Evolutionary conservation across 192 early-diverging fungal species (phyloP).

Genomic region (Pilaira anomala): DNA sequence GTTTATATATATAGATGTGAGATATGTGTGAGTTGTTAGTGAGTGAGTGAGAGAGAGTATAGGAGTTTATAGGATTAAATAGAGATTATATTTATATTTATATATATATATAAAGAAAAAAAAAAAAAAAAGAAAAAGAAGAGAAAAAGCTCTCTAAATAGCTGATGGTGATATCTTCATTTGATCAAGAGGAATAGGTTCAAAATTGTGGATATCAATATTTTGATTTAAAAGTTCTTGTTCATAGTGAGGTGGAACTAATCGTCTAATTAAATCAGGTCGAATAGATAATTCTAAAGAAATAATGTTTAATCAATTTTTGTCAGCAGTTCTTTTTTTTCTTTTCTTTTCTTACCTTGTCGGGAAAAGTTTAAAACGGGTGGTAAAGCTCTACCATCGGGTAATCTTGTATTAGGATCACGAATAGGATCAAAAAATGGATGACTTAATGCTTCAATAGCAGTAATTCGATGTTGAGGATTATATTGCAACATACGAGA

Average conservation of each 20-base stretch:
- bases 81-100: too few species aligned
- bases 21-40: too few species aligned
- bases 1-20: too few species aligned
- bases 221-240: slow-evolving; percentile 54
- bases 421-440: slow-evolving; percentile 97
- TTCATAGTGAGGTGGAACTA: slow-evolving; percentile 85
- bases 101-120: too few species aligned
- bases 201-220: slow-evolving; percentile 78
- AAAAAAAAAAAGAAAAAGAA: too few species aligned
- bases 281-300: slow-evolving; percentile 81
- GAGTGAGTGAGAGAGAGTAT: too few species aligned
- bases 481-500: slow-evolving; percentile 88
- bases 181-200: slow-evolving; percentile 53
- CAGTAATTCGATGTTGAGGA: slow-evolving; percentile 75
- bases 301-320: slow-evolving; percentile 1
- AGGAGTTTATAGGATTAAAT: too few species aligned
- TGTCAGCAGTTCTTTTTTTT: background rate
- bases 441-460: slow-evolving; percentile 90
- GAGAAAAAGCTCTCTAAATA: background rate
- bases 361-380: slow-evolving; percentile 86
- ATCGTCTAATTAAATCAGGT: slow-evolving; percentile 68
- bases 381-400: slow-evolving; percentile 81
- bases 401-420: slow-evolving; percentile 72
- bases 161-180: slow-evolving; percentile 32
- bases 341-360: slow-evolving; percentile 45